Conservation (phyloP, 1,284 basidiomycete genomes). For the Apiotrichum veenhuisii region DNA sequence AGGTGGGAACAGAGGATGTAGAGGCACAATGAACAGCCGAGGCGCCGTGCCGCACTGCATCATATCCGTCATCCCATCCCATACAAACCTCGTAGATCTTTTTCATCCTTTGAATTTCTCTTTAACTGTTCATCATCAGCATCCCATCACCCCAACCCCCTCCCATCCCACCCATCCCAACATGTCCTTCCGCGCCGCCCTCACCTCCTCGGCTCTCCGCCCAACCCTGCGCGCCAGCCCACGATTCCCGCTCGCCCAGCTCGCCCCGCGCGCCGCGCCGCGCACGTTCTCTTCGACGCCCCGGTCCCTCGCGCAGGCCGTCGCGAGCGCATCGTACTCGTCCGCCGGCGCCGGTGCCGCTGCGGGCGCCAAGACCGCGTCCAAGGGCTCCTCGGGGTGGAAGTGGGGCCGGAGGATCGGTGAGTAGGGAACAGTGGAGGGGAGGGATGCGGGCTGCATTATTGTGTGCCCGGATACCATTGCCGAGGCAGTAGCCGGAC, state of each 20-base stretch:
- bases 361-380: not conserved
- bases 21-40: too few species aligned
- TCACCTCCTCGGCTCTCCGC: not conserved
- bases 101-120: not conserved
- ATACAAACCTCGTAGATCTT: too few species aligned
- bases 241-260: not conserved
- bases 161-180: not conserved
- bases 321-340: not conserved
- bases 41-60: too few species aligned
- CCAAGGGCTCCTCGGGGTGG: not conserved
- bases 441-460: not conserved
- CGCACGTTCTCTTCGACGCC: not conserved
- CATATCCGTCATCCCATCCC: too few species aligned
- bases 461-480: not conserved
- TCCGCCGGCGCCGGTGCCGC: not conserved
- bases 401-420: not conserved
- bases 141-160: not conserved
- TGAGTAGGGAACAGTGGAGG: not conserved
- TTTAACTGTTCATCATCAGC: not conserved
- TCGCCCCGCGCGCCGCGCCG: not conserved
- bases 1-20: too few species aligned
- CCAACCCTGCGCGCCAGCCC: conserved; percentile 6
- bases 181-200: conserved; percentile 9
- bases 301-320: not conserved
- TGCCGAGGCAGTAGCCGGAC: not conserved